Base-by-base conservation (phyloP, 2,329 filamentous ascomycete genomes). In the Trichoderma simmonsii region DNA sequence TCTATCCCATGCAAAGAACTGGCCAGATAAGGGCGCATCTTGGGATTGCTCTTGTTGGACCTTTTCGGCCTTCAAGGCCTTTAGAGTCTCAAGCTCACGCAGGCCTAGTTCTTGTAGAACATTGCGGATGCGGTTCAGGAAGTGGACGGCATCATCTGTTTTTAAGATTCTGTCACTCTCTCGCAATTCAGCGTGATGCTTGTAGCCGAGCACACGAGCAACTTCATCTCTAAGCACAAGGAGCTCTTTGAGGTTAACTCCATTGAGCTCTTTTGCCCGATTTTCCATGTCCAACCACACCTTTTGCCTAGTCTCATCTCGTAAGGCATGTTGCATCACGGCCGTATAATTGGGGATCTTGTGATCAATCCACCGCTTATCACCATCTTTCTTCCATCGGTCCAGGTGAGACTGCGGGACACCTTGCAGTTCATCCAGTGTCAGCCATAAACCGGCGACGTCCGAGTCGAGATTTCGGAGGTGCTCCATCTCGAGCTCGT, bases 221-320 rank as follows among this genome's bases (percentile, higher is more conserved):
- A 88, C 89, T 80, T 94, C 91, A 75, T 93, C 91, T 7, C 92
- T 89, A 28, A 93, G 86, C 12, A 90, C 80, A 60, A 94, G 85
- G 9, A 90, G 87, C 78, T 93, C 91, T 75, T 86, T 88, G 84
- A 94, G 93, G 7, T 93, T 83, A 0, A 86, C 83, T 8, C 88
- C 85, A 78, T 94, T 94, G 73, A 87, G 81, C 72, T 91, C 66
- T 7, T 61, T 69, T 75, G 85, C 83, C 82, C 93, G 93, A 82
- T 94, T 94, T 82, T 94, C 92, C 77, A 93, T 93, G 26, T 85
- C 86, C 73, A 93, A 85, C 74, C 92, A 92, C 36, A 93, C 82
- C 78, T 86, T 87, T 77, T 87, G 86, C 67, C 92, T 86, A 11
- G 88, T 89, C 75, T 91, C 70, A 21, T 56, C 51, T 21, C 59